These are phyloP conservation scores for Glycine latifolia DNA, from an alignment of 306 rosid species.

Conservation along the genomic window DNA sequence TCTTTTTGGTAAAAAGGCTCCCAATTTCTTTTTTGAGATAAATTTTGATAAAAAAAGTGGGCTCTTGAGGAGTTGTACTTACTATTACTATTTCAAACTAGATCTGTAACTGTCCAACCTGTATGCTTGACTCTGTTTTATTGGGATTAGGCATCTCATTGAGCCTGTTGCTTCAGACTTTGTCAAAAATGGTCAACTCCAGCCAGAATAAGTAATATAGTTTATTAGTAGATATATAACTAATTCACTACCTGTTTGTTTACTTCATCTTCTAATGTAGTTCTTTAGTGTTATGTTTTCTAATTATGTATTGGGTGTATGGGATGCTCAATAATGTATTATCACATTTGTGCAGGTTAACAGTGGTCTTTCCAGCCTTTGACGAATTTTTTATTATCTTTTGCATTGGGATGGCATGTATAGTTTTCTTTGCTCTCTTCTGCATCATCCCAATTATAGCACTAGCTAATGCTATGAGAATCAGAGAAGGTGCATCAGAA, in stretches of 20 bases:
- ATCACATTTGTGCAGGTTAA: constrained; percentile 70
- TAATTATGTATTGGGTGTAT: constrained; percentile 6
- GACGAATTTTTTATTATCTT: constrained; percentile 82
- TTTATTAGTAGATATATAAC: not conserved
- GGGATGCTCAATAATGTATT: constrained; percentile 22
- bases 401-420: constrained; percentile 78
- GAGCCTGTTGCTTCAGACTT: constrained; percentile 7
- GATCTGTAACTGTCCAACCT: constrained; percentile 15
- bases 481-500: constrained; percentile 84
- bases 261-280: constrained; percentile 37
- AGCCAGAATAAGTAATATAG: not conserved
- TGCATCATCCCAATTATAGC: constrained; percentile 77
- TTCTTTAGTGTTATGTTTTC: constrained; percentile 15
- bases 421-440: constrained; percentile 75
- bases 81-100: constrained; percentile 16
- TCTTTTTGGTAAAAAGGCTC: not conserved
- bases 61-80: constrained; percentile 15
- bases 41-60: constrained; percentile 9
- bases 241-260: constrained; percentile 5
- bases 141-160: constrained; percentile 27
- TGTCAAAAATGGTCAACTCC: not conserved
- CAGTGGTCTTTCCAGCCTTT: constrained; percentile 85
- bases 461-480: constrained; percentile 73
- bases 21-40: not conserved
- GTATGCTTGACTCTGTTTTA: constrained; percentile 29